Percentiles rank a stretch among this genome's conserved stretches.
phyloP scores from a whole-genome alignment of 1,284 basidiomycete genomes.

The Inonotus hispidus region DNA sequence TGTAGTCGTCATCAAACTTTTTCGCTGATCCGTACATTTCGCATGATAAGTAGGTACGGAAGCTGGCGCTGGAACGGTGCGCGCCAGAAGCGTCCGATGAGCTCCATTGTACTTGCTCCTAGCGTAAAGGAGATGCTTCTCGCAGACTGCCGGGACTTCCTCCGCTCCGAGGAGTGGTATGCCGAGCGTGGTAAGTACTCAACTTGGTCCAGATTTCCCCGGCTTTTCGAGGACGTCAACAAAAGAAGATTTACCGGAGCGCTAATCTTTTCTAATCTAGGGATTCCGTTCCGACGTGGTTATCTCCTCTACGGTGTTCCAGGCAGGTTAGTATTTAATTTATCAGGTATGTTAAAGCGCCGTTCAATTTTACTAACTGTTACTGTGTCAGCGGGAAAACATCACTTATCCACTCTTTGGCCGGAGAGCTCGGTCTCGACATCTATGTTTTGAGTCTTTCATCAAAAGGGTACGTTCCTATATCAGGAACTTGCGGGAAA shows the following conservation, averaged over 20 bases:
- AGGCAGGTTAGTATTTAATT: conserved; percentile 51
- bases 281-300: conserved; percentile 81
- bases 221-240: no score
- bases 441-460: conserved; percentile 85
- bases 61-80: conserved; percentile 85
- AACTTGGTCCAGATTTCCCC: not conserved
- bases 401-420: conserved; percentile 78
- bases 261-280: conserved; percentile 32
- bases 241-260: not conserved
- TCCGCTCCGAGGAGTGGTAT: conserved; percentile 81
- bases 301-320: conserved; percentile 81
- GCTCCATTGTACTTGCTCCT: conserved; percentile 78
- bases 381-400: conserved; percentile 62
- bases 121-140: conserved; percentile 85
- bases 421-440: conserved; percentile 80
- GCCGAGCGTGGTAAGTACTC: conserved; percentile 65
- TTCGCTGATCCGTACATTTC: conserved; percentile 6
- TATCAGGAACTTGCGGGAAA: conserved; percentile 9
- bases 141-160: conserved; percentile 77
- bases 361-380: conserved; percentile 22
- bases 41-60: conserved; percentile 48
- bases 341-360: conserved; percentile 19
- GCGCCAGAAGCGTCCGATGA: conserved; percentile 79
- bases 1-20: not conserved
- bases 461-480: conserved; percentile 61